A percentile compares a stretch with the other conserved stretches of the same genome.
Evolutionary conservation across 257 asterid genomes (phyloP).

Genomic region (Solanum medicagineum): DNA sequence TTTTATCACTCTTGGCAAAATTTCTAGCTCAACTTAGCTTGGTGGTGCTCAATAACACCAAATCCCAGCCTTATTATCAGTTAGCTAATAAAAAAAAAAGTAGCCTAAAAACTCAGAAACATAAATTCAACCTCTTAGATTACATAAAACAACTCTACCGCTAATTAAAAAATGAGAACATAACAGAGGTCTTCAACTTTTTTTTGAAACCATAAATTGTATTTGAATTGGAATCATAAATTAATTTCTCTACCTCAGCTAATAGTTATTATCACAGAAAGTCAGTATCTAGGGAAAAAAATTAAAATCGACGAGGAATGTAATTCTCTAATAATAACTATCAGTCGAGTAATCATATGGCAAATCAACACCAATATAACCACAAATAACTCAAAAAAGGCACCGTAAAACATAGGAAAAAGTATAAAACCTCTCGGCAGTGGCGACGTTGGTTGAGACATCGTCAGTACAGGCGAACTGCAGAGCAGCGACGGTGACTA

Average conservation of each 20-base stretch:
- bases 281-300: too few relatives aligned
- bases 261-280: not conserved
- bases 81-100: not conserved
- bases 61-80: not conserved
- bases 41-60: not conserved
- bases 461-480: slow-evolving; percentile 91
- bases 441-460: slow-evolving; percentile 56
- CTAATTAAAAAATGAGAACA: not conserved
- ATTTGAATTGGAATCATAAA: not conserved
- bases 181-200: not conserved
- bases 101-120: not conserved
- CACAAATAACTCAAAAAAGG: not conserved
- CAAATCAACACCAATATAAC: not conserved
- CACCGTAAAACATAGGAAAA: not conserved
- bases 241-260: not conserved
- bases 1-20: too few relatives aligned
- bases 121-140: not conserved
- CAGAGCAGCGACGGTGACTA: slow-evolving; percentile 65
- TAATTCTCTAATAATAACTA: not conserved
- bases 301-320: not conserved
- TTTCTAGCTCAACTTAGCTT: too few relatives aligned
- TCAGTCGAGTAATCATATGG: not conserved
- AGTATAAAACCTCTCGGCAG: slow-evolving; percentile 56
- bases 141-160: not conserved
- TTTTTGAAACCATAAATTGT: not conserved